Percentiles rank a stretch among this genome's conserved stretches.
Conservation (phyloP, 352 stramenopile genomes). For the Vaucheria bursata region DNA sequence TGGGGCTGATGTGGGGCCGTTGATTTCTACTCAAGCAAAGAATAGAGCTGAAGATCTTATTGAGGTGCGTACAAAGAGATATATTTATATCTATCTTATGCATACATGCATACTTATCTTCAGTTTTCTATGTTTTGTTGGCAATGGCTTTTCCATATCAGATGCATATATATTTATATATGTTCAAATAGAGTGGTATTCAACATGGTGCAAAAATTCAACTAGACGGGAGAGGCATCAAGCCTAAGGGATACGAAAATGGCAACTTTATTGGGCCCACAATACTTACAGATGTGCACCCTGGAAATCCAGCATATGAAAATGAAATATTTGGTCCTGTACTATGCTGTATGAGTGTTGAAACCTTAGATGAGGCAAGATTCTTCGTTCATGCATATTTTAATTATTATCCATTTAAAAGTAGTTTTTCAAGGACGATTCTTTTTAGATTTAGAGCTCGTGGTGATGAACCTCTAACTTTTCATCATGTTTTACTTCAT, state of each 20-base stretch:
- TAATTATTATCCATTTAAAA: too few species aligned
- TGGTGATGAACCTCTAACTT: too few species aligned
- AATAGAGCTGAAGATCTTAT: constrained; percentile 50
- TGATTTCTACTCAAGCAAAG: constrained; percentile 56
- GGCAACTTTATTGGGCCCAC: constrained; percentile 92
- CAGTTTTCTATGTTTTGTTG: neutral
- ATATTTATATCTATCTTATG: too few species aligned
- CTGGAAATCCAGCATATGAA: constrained; percentile 66
- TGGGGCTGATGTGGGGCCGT: constrained; percentile 58
- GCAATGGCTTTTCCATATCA: too few species aligned
- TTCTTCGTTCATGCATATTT: too few species aligned
- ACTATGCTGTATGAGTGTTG: constrained; percentile 72
- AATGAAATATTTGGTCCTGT: constrained; percentile 93
- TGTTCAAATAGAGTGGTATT: neutral
- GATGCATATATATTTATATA: too few species aligned
- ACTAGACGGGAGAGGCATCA: constrained; percentile 54
- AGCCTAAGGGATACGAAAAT: constrained; percentile 71
- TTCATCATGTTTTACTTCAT: too few species aligned
- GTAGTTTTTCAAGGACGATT: too few species aligned
- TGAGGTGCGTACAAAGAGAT: constrained; percentile 1
- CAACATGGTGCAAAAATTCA: neutral
- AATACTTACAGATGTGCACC: constrained; percentile 66
- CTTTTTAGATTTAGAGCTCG: too few species aligned
- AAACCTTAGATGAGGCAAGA: constrained; percentile 68
- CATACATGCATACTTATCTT: neutral